A percentile compares a stretch with the other conserved stretches of the same genome.
These are phyloP conservation scores for Collybia mongolica DNA, from an alignment of 768 basidiomycete species.

Conservation along the genomic window DNA sequence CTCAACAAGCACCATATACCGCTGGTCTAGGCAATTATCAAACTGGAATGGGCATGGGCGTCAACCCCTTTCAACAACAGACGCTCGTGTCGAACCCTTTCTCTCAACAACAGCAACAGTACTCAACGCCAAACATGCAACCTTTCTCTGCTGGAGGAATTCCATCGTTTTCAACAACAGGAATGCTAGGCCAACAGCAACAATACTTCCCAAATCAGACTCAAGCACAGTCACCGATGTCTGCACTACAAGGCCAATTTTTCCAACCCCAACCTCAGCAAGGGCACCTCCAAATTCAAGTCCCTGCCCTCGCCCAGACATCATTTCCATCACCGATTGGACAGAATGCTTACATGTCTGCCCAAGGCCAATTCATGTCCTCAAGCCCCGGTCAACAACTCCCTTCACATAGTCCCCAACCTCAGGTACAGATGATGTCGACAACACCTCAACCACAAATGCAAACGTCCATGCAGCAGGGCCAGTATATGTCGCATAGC, in stretches of 20 bases:
- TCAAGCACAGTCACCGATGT: conserved; percentile 16
- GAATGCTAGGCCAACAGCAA: conserved; percentile 11
- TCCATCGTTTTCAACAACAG: not conserved
- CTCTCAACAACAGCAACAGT: conserved; percentile 16
- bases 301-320: conserved; percentile 8
- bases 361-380: conserved; percentile 29
- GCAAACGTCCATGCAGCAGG: conserved; percentile 20
- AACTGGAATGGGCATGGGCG: conserved; percentile 19
- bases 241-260: conserved; percentile 16
- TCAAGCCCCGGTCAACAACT: conserved; percentile 33
- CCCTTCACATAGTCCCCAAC: conserved; percentile 34
- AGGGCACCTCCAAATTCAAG: conserved; percentile 20
- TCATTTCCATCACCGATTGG: conserved; percentile 8
- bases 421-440: conserved; percentile 17
- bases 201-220: conserved; percentile 19
- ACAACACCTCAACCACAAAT: conserved; percentile 29
- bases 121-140: conserved; percentile 7
- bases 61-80: conserved; percentile 26
- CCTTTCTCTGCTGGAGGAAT: conserved; percentile 3
- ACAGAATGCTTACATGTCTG: conserved; percentile 24
- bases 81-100: conserved; percentile 25
- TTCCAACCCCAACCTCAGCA: conserved; percentile 24
- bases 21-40: conserved; percentile 14
- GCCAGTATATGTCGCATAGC: conserved; percentile 22
- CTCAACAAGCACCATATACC: conserved; percentile 10